These are phyloP conservation scores for Penicillium hordei DNA, from an alignment of 2,329 filamentous ascomycete species.

Conservation along the genomic window DNA sequence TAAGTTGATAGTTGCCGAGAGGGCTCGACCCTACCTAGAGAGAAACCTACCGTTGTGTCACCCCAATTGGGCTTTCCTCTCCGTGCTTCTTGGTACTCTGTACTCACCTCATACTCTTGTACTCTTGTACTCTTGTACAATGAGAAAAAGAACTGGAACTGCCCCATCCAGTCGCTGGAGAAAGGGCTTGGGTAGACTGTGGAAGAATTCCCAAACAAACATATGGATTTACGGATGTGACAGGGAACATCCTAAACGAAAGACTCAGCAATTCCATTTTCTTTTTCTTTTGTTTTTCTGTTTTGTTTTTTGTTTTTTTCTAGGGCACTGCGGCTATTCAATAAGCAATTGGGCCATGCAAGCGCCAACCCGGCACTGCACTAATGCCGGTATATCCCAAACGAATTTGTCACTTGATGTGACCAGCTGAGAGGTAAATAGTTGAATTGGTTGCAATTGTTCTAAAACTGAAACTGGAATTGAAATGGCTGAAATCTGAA, in stretches of 20 bases:
- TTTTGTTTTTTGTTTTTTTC: too few species aligned
- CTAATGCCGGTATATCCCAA: neutral
- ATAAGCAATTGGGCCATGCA: constrained; percentile 9
- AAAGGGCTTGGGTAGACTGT: neutral
- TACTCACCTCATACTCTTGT: neutral
- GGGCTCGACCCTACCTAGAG: neutral
- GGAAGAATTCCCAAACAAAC: neutral
- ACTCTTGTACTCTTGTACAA: neutral
- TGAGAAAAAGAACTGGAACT: constrained; percentile 1
- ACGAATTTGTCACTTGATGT: neutral
- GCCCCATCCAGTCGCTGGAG: constrained; percentile 8
- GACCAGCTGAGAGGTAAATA: neutral
- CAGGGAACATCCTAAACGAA: neutral
- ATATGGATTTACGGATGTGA: constrained; percentile 6
- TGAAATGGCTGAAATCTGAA: neutral
- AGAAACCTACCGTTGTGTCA: neutral
- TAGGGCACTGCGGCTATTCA: constrained; percentile 4
- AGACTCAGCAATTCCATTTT: neutral
- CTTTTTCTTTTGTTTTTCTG: neutral
- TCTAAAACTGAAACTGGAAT: neutral
- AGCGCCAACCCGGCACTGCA: neutral
- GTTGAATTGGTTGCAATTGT: neutral
- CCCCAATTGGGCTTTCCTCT: neutral
- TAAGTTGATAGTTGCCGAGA: neutral
- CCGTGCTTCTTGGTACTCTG: neutral